Conservation (phyloP, 805 yeast genomes). For the Lipomyces yamadae region DNA sequence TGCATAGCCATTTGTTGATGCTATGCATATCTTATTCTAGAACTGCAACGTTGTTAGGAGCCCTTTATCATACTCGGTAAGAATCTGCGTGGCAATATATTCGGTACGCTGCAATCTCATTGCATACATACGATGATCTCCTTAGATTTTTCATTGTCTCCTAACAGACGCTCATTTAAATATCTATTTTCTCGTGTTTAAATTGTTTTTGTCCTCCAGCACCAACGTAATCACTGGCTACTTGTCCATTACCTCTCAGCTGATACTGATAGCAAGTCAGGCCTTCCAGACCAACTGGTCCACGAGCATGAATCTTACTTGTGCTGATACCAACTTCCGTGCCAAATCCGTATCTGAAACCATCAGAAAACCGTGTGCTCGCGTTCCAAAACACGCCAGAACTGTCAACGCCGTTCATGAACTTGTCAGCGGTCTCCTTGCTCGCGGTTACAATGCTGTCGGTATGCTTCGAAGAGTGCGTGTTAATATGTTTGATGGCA, state of each 20-base stretch:
- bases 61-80: too few species aligned
- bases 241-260: constrained; percentile 88
- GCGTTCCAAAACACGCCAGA: constrained; percentile 99
- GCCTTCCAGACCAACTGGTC: constrained; percentile 98
- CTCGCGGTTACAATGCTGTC: constrained; percentile 86
- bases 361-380: constrained; percentile 96
- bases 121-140: neutral
- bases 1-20: too few species aligned
- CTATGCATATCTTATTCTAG: too few species aligned
- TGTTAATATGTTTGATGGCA: constrained; percentile 86
- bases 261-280: constrained; percentile 94
- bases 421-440: constrained; percentile 70
- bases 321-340: constrained; percentile 98
- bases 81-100: too few species aligned
- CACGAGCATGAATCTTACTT: constrained; percentile 95
- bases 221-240: constrained; percentile 89
- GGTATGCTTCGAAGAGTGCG: constrained; percentile 94
- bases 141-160: neutral
- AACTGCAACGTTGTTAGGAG: too few species aligned
- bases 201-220: constrained; percentile 86
- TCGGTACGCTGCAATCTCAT: neutral
- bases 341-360: constrained; percentile 97
- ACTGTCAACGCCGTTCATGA: constrained; percentile 85
- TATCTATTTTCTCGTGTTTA: constrained; percentile 54
- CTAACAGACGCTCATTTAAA: neutral